Evolutionary conservation across 805 yeast species (phyloP).

Genomic region (Wickerhamiella kurtzmanii): DNA sequence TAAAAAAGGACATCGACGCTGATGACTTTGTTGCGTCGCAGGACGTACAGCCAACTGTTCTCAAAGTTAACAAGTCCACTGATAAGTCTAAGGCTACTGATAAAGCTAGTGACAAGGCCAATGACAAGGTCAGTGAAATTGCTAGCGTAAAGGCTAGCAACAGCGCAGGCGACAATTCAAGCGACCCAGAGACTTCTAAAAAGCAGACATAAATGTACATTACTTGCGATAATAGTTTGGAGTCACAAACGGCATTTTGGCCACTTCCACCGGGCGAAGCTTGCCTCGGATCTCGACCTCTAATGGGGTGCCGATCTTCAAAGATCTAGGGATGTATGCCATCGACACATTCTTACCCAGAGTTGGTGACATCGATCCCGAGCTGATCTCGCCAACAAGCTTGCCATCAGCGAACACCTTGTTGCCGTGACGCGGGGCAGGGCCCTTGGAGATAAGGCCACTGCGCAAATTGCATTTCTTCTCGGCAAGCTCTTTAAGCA

Average conservation of each 20-base stretch:
- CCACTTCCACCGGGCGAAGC: slow-evolving; percentile 56
- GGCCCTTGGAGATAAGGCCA: slow-evolving; percentile 63
- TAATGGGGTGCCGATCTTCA: slow-evolving; percentile 62
- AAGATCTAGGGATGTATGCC: slow-evolving; percentile 63
- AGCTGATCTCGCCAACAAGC: slow-evolving; percentile 42
- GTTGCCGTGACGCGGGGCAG: slow-evolving; percentile 80
- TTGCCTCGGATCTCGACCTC: slow-evolving; percentile 75
- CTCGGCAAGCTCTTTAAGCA: slow-evolving; percentile 56
- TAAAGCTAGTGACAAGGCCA: too few species aligned
- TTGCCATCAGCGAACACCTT: slow-evolving; percentile 48
- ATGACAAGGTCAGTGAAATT: background rate
- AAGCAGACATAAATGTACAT: background rate
- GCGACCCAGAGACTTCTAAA: background rate
- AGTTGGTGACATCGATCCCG: slow-evolving; percentile 56
- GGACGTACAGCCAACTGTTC: slow-evolving; percentile 34
- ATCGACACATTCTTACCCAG: slow-evolving; percentile 77
- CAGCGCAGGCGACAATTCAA: background rate
- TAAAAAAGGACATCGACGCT: slow-evolving; percentile 32
- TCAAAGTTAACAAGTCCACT: slow-evolving; percentile 21
- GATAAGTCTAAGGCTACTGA: background rate
- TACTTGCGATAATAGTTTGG: slow-evolving; percentile 46
- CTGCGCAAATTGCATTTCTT: slow-evolving; percentile 54
- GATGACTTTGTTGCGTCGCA: slow-evolving; percentile 29
- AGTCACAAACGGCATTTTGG: slow-evolving; percentile 73
- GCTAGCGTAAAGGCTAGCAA: background rate